Conservation (phyloP, 2,329 filamentous ascomycete species). For the Pseudocercospora vitis region DNA sequence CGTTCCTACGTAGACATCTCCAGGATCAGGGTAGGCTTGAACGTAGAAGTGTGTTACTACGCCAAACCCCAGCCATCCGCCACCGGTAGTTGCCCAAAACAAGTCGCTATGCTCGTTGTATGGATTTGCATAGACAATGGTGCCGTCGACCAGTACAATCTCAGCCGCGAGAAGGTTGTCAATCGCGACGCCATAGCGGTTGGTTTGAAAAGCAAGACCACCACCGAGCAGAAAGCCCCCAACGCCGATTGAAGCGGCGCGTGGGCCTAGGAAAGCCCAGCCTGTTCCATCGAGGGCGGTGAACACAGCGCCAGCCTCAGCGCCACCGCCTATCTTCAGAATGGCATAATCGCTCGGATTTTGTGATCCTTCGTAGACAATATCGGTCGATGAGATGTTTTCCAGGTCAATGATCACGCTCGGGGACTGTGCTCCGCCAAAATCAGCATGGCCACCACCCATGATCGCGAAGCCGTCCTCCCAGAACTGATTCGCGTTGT, state of each 20-base stretch:
- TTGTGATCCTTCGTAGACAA: background rate
- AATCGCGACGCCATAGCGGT: background rate
- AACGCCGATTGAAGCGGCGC: background rate
- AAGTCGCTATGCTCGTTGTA: background rate
- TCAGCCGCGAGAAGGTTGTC: background rate
- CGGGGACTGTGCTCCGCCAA: background rate
- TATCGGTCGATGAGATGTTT: background rate
- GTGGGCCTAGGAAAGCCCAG: background rate
- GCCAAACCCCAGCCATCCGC: background rate
- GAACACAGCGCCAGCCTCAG: background rate
- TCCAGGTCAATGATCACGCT: background rate
- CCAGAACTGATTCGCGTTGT: background rate
- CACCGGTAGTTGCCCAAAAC: background rate
- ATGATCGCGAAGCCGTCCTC: background rate
- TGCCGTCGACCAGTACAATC: background rate
- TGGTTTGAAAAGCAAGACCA: background rate
- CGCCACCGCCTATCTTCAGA: background rate
- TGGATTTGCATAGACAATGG: background rate
- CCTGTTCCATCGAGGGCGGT: background rate
- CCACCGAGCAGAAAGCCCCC: background rate
- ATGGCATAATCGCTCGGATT: background rate
- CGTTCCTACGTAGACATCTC: background rate
- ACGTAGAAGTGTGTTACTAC: background rate
- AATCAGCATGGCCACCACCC: background rate
- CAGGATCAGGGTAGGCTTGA: background rate